Conservation (phyloP, 305 asterid genomes). For the Rubia tinctorum region DNA sequence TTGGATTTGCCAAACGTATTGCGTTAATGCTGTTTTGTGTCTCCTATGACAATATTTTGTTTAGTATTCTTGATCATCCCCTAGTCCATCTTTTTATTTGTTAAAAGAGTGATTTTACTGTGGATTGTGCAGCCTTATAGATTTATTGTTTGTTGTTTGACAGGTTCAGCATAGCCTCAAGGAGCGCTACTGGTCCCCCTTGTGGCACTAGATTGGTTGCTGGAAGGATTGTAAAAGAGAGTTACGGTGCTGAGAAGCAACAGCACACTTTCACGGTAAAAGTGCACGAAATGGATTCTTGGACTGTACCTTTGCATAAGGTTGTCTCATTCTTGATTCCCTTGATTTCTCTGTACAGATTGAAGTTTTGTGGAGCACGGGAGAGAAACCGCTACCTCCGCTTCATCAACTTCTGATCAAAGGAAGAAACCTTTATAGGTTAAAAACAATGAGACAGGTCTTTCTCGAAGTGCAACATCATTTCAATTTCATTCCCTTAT, state of each 20-base stretch:
- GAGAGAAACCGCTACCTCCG: slow-evolving; percentile 76
- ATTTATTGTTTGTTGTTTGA: slow-evolving; percentile 22
- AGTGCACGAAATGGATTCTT: background rate
- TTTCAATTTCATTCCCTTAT: slow-evolving; percentile 5
- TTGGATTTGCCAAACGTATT: slow-evolving; percentile 9
- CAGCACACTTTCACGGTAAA: slow-evolving; percentile 91
- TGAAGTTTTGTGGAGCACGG: slow-evolving; percentile 93
- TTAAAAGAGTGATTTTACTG: background rate
- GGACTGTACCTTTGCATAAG: background rate
- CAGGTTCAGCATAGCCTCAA: slow-evolving; percentile 77
- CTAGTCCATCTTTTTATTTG: background rate
- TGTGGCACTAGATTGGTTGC: slow-evolving; percentile 69
- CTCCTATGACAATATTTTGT: background rate
- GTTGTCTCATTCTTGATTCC: background rate
- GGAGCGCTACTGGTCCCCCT: slow-evolving; percentile 69
- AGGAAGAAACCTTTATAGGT: slow-evolving; percentile 87
- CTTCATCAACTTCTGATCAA: slow-evolving; percentile 89
- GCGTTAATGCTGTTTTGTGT: background rate
- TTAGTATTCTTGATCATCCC: background rate
- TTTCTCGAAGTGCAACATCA: slow-evolving; percentile 7
- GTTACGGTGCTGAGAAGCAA: slow-evolving; percentile 93
- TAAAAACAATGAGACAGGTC: slow-evolving; percentile 86
- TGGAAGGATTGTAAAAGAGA: slow-evolving; percentile 81
- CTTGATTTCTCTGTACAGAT: slow-evolving; percentile 42
- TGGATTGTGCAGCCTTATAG: slow-evolving; percentile 7